A percentile compares a stretch with the other conserved stretches of the same genome.
phyloP scores from a whole-genome alignment of 202 grass and related monocot species.

The Cymbopogon flexuosus region DNA sequence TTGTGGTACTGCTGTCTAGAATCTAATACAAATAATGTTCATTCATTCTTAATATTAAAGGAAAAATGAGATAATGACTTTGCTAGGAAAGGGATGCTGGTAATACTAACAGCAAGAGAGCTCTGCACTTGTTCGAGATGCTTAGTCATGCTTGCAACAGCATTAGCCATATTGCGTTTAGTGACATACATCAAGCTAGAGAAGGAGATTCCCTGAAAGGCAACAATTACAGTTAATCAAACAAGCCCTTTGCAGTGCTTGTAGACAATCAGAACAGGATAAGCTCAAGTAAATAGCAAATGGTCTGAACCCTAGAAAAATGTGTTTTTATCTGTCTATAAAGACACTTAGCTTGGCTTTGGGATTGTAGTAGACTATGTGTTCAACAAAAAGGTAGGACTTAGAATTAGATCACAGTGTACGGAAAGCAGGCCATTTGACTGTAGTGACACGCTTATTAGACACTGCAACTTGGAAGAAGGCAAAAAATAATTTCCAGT shows the following conservation, averaged over 20 bases:
- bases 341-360: neutral
- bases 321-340: neutral
- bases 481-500: neutral
- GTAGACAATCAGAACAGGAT: neutral
- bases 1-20: neutral
- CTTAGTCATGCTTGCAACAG: constrained; percentile 76
- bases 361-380: neutral
- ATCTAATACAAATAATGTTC: neutral
- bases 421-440: neutral
- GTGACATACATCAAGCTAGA: constrained; percentile 87
- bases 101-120: constrained; percentile 73
- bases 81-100: neutral
- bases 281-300: neutral
- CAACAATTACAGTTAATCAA: neutral
- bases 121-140: constrained; percentile 64
- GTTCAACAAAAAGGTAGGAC: neutral
- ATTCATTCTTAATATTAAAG: constrained; percentile 7
- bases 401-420: neutral
- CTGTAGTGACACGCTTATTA: neutral
- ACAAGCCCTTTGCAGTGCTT: neutral
- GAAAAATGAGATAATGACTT: constrained; percentile 10
- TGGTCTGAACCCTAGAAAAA: neutral
- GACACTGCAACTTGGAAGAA: neutral
- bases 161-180: constrained; percentile 70
- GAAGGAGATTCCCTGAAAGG: constrained; percentile 58